Evolutionary conservation across 805 yeast species (phyloP).

Genomic region (Metschnikowia baotianmanensis): DNA sequence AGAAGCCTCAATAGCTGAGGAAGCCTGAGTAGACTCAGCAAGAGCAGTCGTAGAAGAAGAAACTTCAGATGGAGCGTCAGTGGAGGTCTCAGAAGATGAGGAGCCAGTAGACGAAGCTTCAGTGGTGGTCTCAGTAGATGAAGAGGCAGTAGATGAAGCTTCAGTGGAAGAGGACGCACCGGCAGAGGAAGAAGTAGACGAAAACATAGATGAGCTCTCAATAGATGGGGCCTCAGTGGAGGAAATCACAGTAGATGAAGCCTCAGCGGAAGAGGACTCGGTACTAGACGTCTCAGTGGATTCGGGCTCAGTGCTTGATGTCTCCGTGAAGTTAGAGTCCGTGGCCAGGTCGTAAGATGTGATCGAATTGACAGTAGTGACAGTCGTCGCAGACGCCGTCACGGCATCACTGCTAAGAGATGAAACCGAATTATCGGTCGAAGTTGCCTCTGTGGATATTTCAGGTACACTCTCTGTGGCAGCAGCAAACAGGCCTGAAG

Average conservation of each 20-base stretch:
- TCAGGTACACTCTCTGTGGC: conserved; percentile 7
- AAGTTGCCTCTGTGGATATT: background rate
- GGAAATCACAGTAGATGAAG: background rate
- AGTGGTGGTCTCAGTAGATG: conserved; percentile 1
- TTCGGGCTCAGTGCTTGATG: conserved; percentile 4
- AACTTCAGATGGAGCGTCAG: background rate
- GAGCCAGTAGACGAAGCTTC: background rate
- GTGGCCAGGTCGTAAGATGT: background rate
- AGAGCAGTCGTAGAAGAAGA: no score
- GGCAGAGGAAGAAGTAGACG: conserved; percentile 1
- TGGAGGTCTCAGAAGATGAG: background rate
- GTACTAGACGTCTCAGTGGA: conserved; percentile 1
- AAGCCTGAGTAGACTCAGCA: no score
- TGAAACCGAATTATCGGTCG: background rate
- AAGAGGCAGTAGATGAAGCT: background rate
- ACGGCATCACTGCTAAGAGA: conserved; percentile 2
- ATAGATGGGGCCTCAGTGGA: background rate
- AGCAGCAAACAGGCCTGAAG: conserved; percentile 10
- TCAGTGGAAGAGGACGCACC: background rate
- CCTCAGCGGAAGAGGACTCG: conserved; percentile 8
- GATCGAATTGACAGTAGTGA: background rate
- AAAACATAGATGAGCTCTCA: background rate
- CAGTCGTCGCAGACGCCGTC: no score
- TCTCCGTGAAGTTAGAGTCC: conserved; percentile 1
- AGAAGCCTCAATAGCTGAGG: no score